Conservation (phyloP, 345 rosid genomes). For the Linum lewisii region DNA sequence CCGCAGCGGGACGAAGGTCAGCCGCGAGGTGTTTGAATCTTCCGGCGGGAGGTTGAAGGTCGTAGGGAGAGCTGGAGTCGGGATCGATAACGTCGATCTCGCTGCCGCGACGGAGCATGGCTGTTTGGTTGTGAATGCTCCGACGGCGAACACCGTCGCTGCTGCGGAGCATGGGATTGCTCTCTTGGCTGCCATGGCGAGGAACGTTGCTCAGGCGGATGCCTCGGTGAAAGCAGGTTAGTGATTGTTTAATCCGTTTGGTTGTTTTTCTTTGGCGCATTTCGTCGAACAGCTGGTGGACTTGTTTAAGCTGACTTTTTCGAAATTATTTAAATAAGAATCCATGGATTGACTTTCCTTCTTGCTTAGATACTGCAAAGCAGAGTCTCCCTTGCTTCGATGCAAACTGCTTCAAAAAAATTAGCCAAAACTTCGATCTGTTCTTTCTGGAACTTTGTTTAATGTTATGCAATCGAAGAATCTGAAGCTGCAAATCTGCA, state of each 20-base stretch:
- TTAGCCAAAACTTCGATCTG: no score
- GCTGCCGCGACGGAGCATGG: conserved; percentile 5
- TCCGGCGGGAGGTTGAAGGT: conserved; percentile 2
- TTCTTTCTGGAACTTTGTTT: background rate
- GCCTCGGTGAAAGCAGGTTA: background rate
- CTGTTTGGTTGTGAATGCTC: conserved; percentile 1
- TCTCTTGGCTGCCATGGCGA: conserved; percentile 4
- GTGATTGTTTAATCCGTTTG: background rate
- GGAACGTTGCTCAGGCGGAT: conserved; percentile 3
- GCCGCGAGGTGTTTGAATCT: conserved; percentile 2
- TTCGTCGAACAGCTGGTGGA: background rate
- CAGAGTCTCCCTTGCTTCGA: no score
- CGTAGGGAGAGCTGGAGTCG: conserved; percentile 1
- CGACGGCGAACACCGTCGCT: background rate
- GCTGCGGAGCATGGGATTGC: conserved; percentile 7
- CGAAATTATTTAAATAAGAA: no score
- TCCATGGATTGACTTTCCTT: no score
- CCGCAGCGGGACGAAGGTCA: conserved; percentile 1
- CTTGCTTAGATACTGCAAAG: no score
- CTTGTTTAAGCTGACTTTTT: background rate
- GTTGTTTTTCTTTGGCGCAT: background rate
- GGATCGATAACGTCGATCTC: conserved; percentile 5
- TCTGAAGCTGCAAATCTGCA: background rate
- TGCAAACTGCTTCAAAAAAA: no score
- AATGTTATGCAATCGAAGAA: background rate